Base-by-base conservation (phyloP, 139 green algal genomes). In the Closterium sp. region DNA sequence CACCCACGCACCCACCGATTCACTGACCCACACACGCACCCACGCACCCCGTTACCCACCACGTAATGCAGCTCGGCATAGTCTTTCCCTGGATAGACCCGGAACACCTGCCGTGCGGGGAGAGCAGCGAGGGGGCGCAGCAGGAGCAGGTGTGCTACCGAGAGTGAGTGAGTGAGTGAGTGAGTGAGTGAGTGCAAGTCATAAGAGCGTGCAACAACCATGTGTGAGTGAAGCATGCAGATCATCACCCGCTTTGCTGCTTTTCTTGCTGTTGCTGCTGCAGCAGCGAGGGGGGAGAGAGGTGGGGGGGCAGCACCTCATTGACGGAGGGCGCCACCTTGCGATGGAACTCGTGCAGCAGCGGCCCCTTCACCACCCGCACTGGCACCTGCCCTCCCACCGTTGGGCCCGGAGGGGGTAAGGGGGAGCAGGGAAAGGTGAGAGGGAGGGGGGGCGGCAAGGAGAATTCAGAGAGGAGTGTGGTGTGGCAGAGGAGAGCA, bases 321-420 rank as follows among this genome's bases (percentile, higher is more conserved):
- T 5, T 5, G 19, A 79, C 62, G 17, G 62, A 79, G 5, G 62
- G 62, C 19, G 62, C 62, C 62, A 79, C 62, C 62, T 27, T 22
- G 62, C 62, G 91, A 19, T 87, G 91, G n/a, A 62, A 87, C 84
- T 93, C 91, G 11, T 92, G 31, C 31, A 93, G 2, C 28, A 93
- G n/a, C 21, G 91, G 91, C 22, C 91, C 91, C 50, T 89, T 91
- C 70, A 93, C 92, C 62, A 89, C 42, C 2, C 45, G 28, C 9
- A 91, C 11, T 28, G 38, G 85, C 24, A 92, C 42, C 45, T 92
- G 19, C 6, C 6, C 38, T 50, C 38, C 38, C 38, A 11, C 7
- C 38, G 13, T 50, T 50, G 38, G 6, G 38, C 4, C 38, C 7
- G 62, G 17, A 5, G 17, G 62, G 13, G 62, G 2, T 27, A 50